Percentiles rank a stretch among this genome's conserved stretches.
Conservation (phyloP, 257 asterid species). For the Parsonsia alboflavescens region DNA sequence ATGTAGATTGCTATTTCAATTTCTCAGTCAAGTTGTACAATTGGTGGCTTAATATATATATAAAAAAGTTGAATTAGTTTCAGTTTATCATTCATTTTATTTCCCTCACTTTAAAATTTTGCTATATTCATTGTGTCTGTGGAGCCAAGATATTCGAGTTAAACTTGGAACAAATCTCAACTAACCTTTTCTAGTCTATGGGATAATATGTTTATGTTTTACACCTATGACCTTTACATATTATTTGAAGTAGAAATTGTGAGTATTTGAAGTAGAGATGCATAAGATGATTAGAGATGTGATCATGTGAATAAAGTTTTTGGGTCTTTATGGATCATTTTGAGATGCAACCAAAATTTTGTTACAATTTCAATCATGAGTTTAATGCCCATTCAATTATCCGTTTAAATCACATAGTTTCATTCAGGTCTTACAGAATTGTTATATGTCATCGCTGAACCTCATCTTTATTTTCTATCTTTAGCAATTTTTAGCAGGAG, state of each 20-base stretch:
- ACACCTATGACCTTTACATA: no score
- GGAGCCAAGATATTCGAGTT: neutral
- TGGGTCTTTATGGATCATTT: neutral
- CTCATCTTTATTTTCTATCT: neutral
- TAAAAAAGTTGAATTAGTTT: neutral
- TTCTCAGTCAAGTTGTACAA: constrained; percentile 14
- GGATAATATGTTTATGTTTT: neutral
- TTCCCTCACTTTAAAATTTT: no score
- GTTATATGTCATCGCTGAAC: neutral
- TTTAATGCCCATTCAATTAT: neutral
- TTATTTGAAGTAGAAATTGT: no score
- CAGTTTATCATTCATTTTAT: neutral
- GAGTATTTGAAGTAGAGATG: neutral
- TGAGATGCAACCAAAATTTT: neutral
- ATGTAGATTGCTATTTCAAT: constrained; percentile 25
- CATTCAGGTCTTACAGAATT: neutral
- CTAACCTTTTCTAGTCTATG: neutral
- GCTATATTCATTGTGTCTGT: neutral
- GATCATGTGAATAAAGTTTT: neutral
- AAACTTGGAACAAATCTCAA: neutral
- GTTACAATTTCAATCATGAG: neutral
- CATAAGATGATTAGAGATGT: neutral
- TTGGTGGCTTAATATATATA: constrained; percentile 1
- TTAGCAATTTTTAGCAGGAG: neutral
- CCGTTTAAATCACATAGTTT: neutral